Conservation (phyloP, 306 rosid genomes). For the Prunus campanulata region DNA sequence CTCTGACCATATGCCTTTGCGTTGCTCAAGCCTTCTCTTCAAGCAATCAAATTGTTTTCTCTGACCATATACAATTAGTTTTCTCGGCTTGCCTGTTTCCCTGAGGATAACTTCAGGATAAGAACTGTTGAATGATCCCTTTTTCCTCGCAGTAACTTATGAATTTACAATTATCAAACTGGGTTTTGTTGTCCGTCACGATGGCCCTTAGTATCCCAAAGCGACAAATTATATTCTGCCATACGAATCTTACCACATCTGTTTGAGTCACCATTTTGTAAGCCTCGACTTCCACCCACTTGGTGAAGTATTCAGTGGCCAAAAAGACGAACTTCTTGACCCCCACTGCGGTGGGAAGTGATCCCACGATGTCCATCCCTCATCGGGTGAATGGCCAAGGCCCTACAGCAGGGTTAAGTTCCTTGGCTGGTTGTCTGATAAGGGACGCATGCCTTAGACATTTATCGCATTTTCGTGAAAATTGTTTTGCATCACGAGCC, state of each 20-base stretch:
- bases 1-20: too few relatives aligned
- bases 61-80: neutral
- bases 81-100: neutral
- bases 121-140: too few relatives aligned
- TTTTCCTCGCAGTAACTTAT: neutral
- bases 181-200: neutral
- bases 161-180: neutral
- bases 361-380: neutral
- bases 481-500: rapidly evolving
- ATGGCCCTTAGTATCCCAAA: neutral
- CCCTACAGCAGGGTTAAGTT: neutral
- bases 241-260: neutral
- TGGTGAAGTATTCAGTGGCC: neutral
- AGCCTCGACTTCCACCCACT: neutral
- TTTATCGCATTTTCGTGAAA: neutral
- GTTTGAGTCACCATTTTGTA: rapidly evolving
- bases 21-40: too few relatives aligned
- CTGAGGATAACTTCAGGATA: too few relatives aligned
- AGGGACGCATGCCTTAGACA: neutral
- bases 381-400: rapidly evolving
- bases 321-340: rapidly evolving
- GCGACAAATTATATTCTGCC: neutral
- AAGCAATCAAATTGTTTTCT: too few relatives aligned
- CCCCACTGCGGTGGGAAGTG: rapidly evolving
- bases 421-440: rapidly evolving